phyloP scores from a whole-genome alignment of 2,329 filamentous ascomycete species.

The Pyrenophora graminea region DNA sequence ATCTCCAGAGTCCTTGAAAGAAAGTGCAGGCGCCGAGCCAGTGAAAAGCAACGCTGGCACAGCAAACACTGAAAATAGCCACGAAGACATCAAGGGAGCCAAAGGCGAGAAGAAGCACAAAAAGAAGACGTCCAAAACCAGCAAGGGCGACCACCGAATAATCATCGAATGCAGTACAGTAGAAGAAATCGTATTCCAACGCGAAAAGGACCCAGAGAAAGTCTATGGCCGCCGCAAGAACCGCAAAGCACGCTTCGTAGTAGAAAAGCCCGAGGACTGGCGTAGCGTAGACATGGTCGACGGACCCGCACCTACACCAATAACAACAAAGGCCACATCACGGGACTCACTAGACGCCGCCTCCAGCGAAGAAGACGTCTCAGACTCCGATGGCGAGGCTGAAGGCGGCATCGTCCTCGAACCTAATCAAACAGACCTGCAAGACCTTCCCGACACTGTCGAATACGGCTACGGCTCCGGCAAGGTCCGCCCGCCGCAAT shows the following conservation, averaged over 20 bases:
- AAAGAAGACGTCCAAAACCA: conserved; percentile 31
- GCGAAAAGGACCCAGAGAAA: conserved; percentile 52
- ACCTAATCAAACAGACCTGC: neutral
- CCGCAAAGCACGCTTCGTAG: conserved; percentile 47
- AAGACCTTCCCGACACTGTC: conserved; percentile 16
- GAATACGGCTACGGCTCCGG: conserved; percentile 37
- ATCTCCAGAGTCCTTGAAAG: conserved; percentile 36
- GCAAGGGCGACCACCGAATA: conserved; percentile 58
- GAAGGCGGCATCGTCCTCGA: conserved; percentile 22
- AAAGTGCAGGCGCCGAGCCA: conserved; percentile 5
- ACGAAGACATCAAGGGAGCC: neutral
- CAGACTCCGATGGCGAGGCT: conserved; percentile 24
- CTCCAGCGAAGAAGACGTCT: conserved; percentile 17
- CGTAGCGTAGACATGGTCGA: conserved; percentile 53
- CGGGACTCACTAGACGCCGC: neutral
- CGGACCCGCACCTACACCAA: conserved; percentile 13
- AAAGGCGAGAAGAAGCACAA: conserved; percentile 26
- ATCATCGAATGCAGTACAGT: conserved; percentile 57
- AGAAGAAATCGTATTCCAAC: conserved; percentile 57
- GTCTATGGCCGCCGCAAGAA: conserved; percentile 54
- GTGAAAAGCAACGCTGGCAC: neutral
- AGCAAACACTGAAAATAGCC: neutral
- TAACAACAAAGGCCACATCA: neutral
- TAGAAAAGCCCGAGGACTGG: conserved; percentile 48
- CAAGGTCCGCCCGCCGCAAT: conserved; percentile 48